A percentile compares a stretch with the other conserved stretches of the same genome.
These are phyloP conservation scores for Phlyctochytrium planicorne DNA, from an alignment of 192 early-diverging fungal species.

Conservation along the genomic window DNA sequence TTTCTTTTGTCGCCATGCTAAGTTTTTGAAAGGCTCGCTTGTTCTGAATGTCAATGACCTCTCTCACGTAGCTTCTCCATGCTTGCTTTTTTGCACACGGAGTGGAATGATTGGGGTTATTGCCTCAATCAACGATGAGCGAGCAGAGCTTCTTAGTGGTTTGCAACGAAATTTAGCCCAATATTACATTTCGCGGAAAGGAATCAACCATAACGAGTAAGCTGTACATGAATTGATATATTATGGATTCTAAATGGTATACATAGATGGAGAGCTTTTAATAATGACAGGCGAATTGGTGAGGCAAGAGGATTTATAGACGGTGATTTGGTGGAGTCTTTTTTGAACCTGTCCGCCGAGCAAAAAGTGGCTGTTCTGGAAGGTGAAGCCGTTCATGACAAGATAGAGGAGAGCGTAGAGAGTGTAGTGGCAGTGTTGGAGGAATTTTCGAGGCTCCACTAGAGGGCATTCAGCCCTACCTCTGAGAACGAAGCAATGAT, in stretches of 20 bases:
- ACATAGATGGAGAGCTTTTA: slow-evolving; percentile 63
- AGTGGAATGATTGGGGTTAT: slow-evolving; percentile 80
- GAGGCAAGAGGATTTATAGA: slow-evolving; percentile 70
- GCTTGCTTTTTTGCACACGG: slow-evolving; percentile 77
- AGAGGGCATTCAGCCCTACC: slow-evolving; percentile 26
- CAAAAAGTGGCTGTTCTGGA: slow-evolving; percentile 26
- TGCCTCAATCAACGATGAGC: slow-evolving; percentile 59
- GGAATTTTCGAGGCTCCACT: slow-evolving; percentile 13
- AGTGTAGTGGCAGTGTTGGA: slow-evolving; percentile 19
- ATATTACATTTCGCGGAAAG: slow-evolving; percentile 55
- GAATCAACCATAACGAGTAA: slow-evolving; percentile 60
- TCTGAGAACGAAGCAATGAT: slow-evolving; percentile 24
- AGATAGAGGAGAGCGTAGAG: slow-evolving; percentile 22
- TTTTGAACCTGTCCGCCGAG: slow-evolving; percentile 62
- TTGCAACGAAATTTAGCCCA: slow-evolving; percentile 67
- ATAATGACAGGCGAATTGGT: slow-evolving; percentile 46
- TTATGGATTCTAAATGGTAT: neutral
- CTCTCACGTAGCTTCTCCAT: slow-evolving; percentile 18
- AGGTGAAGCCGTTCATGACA: slow-evolving; percentile 27
- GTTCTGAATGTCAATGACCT: slow-evolving; percentile 56
- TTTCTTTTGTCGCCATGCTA: neutral
- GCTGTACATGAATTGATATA: slow-evolving; percentile 4
- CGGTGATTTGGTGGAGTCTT: slow-evolving; percentile 89
- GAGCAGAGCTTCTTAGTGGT: slow-evolving; percentile 54
- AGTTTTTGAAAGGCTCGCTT: slow-evolving; percentile 61